Percentiles rank a stretch among this genome's conserved stretches.
These are phyloP conservation scores for Eutrema heterophyllum DNA, from an alignment of 345 rosid genomes.

Conservation along the genomic window DNA sequence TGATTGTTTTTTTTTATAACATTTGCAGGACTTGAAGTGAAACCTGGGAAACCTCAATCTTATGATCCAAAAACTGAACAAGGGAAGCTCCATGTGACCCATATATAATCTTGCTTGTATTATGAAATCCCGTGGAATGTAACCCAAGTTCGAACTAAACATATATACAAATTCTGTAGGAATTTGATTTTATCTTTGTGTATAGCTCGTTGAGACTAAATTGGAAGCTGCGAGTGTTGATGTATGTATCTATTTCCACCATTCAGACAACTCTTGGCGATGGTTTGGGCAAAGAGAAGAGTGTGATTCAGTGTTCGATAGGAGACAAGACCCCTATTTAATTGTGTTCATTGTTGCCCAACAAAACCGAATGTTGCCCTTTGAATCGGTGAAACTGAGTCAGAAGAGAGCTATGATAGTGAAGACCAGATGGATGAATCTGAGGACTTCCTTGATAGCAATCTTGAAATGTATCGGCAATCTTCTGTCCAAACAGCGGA, in stretches of 20 bases:
- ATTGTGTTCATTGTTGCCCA: constrained; percentile 76
- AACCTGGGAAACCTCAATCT: constrained; percentile 75
- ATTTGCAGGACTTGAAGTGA: constrained; percentile 65
- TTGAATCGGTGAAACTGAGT: constrained; percentile 59
- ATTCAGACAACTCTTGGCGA: constrained; percentile 83
- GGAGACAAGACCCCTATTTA: constrained; percentile 55
- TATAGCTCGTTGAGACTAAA: neutral
- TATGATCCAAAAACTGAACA: constrained; percentile 49
- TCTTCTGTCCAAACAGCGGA: constrained; percentile 64
- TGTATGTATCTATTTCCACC: neutral
- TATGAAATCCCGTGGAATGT: neutral
- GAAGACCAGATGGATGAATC: constrained; percentile 42
- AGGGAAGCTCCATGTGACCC: constrained; percentile 77
- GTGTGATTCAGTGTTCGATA: constrained; percentile 66
- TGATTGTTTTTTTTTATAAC: neutral
- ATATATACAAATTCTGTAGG: neutral
- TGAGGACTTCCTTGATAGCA: constrained; percentile 41
- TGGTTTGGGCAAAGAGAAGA: constrained; percentile 58
- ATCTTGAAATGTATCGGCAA: constrained; percentile 27
- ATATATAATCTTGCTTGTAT: constrained; percentile 37
- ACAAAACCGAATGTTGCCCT: constrained; percentile 60
- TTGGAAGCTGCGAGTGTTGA: neutral
- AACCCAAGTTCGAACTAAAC: too few species aligned
- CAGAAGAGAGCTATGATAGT: constrained; percentile 57
- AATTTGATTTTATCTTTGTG: too few species aligned